These are phyloP conservation scores for Artomyces pyxidatus DNA, from an alignment of 768 basidiomycete species.

Conservation along the genomic window DNA sequence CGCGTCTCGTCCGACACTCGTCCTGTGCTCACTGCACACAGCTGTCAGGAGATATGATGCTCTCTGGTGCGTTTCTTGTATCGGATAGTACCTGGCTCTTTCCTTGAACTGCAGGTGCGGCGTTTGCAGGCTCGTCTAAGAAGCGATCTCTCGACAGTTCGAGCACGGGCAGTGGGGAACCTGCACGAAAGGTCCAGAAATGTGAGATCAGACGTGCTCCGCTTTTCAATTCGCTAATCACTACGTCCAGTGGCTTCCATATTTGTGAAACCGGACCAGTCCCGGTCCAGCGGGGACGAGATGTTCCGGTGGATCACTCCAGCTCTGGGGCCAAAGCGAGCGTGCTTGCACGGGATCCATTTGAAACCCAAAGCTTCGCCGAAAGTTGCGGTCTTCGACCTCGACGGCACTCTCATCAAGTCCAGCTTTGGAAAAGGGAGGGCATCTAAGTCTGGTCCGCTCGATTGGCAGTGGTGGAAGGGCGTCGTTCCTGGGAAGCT, in stretches of 20 bases:
- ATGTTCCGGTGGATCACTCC: constrained; percentile 25
- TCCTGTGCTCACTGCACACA: too few species aligned
- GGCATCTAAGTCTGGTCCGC: constrained; percentile 27
- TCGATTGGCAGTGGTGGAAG: constrained; percentile 73
- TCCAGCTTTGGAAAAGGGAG: constrained; percentile 21
- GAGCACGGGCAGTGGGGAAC: too few species aligned
- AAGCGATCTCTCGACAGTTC: too few species aligned
- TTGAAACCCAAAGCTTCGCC: constrained; percentile 32
- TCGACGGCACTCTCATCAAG: constrained; percentile 80
- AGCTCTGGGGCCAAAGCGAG: constrained; percentile 23
- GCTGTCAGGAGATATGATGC: too few species aligned
- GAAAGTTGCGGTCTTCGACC: constrained; percentile 77
- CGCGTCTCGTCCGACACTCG: too few species aligned
- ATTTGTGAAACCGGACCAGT: neutral
- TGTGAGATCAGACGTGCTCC: too few species aligned
- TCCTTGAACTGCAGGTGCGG: too few species aligned
- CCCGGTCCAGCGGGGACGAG: neutral
- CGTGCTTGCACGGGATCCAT: constrained; percentile 31
- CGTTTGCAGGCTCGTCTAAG: too few species aligned
- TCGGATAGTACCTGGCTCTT: too few species aligned
- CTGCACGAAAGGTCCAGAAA: too few species aligned
- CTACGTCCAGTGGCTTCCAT: neutral
- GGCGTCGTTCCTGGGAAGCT: constrained; percentile 53
- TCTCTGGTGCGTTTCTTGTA: too few species aligned
- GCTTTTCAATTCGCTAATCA: too few species aligned